phyloP scores from a whole-genome alignment of 495 filamentous ascomycete species.

The Aspergillus carlsbadensis region DNA sequence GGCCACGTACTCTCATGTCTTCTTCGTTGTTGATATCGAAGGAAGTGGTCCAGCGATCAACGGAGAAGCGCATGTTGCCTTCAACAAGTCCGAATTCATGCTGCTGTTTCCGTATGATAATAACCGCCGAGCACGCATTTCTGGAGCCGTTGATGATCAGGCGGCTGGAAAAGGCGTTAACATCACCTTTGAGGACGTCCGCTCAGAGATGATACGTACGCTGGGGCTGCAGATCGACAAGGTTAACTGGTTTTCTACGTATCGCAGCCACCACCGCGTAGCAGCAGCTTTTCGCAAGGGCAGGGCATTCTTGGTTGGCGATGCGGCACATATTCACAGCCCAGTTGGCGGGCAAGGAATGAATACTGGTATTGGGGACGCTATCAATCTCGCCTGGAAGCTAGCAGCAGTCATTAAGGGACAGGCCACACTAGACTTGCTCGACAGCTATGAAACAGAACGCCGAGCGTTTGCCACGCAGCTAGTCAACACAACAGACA shows the following conservation, averaged over 20 bases:
- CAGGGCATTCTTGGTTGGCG: slow-evolving; percentile 36
- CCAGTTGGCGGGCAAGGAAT: slow-evolving; percentile 59
- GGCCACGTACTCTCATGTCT: slow-evolving; percentile 31
- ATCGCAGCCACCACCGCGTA: slow-evolving; percentile 35
- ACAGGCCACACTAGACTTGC: slow-evolving; percentile 35
- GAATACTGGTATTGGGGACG: slow-evolving; percentile 61
- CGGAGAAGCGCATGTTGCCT: slow-evolving; percentile 32
- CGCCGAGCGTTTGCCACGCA: slow-evolving; percentile 37
- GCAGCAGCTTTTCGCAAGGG: slow-evolving; percentile 27
- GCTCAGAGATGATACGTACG: slow-evolving; percentile 19
- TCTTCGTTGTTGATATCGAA: slow-evolving; percentile 38
- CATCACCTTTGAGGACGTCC: slow-evolving; percentile 32
- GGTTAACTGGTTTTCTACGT: slow-evolving; percentile 38
- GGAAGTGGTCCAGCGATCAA: slow-evolving; percentile 30
- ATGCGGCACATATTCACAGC: slow-evolving; percentile 58
- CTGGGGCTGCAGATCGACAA: slow-evolving; percentile 27
- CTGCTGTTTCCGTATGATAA: slow-evolving; percentile 28
- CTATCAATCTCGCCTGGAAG: slow-evolving; percentile 60
- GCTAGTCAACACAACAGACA: slow-evolving; percentile 33
- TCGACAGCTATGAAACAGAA: slow-evolving; percentile 54
- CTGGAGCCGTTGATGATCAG: slow-evolving; percentile 24
- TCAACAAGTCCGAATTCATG: slow-evolving; percentile 29
- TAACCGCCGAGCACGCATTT: slow-evolving; percentile 22
- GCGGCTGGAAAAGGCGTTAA: slow-evolving; percentile 16
- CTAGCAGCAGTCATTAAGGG: slow-evolving; percentile 47